Evolutionary conservation across 257 asterid species (phyloP).

Genomic region (Nicotiana paniculata): DNA sequence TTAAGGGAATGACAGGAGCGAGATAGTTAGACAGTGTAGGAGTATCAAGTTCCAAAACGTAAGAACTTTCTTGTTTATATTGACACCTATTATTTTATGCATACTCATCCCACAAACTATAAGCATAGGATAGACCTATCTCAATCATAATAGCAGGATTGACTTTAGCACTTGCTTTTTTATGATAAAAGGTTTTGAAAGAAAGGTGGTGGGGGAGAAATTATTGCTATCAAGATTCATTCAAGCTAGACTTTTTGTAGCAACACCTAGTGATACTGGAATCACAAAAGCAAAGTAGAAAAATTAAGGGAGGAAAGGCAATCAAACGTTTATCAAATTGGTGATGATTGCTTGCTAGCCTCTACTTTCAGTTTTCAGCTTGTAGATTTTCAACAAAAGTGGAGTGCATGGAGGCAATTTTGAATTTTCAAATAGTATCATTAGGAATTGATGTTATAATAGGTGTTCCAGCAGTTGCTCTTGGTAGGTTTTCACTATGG

Average conservation of each 20-base stretch:
- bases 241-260: constrained; percentile 25
- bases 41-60: no score
- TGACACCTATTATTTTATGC: background rate
- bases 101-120: constrained; percentile 20
- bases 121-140: constrained; percentile 12
- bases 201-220: constrained; percentile 15
- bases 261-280: constrained; percentile 11
- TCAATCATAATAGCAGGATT: constrained; percentile 13
- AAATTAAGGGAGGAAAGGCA: constrained; percentile 6
- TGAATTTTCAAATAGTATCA: background rate
- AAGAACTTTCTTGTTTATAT: background rate
- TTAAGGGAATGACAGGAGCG: no score
- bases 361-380: background rate
- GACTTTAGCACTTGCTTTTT: constrained; percentile 15
- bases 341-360: constrained; percentile 42
- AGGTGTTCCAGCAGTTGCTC: constrained; percentile 52
- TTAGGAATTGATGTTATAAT: constrained; percentile 26
- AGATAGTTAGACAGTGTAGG: no score
- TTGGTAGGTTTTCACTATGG: constrained; percentile 51
- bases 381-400: background rate
- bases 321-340: constrained; percentile 45
- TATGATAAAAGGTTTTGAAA: constrained; percentile 37
- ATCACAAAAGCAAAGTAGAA: constrained; percentile 9
- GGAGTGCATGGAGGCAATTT: constrained; percentile 36
- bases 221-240: constrained; percentile 19